A percentile compares a stretch with the other conserved stretches of the same genome.
Evolutionary conservation across 23 red algal genomes (phyloP).

Genomic region (Gracilariopsis chorda): DNA sequence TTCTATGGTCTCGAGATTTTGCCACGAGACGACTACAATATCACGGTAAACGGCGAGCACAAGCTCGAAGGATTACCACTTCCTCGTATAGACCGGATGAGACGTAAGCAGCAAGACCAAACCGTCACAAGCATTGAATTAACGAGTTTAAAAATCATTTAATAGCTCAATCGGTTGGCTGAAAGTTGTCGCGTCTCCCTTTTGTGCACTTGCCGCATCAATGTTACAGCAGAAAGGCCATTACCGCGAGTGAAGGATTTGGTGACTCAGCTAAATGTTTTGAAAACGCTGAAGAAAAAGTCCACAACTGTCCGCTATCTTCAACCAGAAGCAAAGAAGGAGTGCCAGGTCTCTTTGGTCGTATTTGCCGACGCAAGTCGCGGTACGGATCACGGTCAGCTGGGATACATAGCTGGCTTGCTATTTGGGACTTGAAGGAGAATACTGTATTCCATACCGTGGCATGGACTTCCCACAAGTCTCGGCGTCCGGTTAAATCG

Average conservation of each 20-base stretch:
- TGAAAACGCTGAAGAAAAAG: neutral
- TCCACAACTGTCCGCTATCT: neutral
- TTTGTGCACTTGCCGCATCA: neutral
- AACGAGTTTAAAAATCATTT: neutral
- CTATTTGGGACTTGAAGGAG: neutral
- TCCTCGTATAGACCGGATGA: neutral
- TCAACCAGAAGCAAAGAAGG: neutral
- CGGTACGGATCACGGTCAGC: neutral
- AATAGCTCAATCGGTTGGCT: conserved; percentile 16
- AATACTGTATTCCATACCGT: conserved; percentile 39
- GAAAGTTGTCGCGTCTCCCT: neutral
- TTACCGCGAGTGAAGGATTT: neutral
- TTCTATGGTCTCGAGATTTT: neutral
- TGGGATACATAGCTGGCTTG: neutral
- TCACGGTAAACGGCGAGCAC: neutral
- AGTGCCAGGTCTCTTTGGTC: neutral
- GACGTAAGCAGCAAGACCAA: neutral
- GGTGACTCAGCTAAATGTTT: neutral
- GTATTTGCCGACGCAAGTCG: neutral
- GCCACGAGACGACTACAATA: neutral
- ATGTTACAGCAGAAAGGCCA: conserved; percentile 17
- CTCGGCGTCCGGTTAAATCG: conserved; percentile 2
- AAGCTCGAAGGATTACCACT: neutral
- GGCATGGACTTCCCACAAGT: conserved; percentile 29
- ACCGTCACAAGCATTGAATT: neutral